These are phyloP conservation scores for Aspergillus indologenus DNA, from an alignment of 495 filamentous ascomycete species.

Conservation along the genomic window DNA sequence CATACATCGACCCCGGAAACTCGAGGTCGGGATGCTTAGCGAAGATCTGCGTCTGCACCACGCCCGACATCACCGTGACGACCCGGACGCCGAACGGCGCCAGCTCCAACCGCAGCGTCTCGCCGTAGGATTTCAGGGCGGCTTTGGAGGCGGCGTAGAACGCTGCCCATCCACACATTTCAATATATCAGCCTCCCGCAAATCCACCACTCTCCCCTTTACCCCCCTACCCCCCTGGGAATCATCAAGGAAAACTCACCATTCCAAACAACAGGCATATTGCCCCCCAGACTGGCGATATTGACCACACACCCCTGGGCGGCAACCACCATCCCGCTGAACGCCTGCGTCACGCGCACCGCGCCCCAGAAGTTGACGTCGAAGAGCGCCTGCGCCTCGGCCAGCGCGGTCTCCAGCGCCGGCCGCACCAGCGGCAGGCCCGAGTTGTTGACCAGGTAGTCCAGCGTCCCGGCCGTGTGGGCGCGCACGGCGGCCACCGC, in stretches of 20 bases:
- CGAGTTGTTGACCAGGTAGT: constrained; percentile 67
- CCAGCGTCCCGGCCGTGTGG: constrained; percentile 56
- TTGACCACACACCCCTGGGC: constrained; percentile 56
- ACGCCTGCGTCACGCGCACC: constrained; percentile 53
- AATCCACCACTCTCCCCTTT: no score
- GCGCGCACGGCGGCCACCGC: constrained; percentile 48
- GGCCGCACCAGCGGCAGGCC: constrained; percentile 53
- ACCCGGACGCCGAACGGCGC: constrained; percentile 33
- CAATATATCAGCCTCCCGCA: no score
- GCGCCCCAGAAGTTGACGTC: constrained; percentile 63
- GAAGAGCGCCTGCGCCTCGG: constrained; percentile 52
- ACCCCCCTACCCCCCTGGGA: no score
- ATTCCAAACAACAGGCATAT: constrained; percentile 7
- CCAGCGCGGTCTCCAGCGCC: constrained; percentile 48
- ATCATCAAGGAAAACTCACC: not conserved
- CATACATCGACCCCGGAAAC: not conserved
- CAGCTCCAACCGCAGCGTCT: constrained; percentile 34
- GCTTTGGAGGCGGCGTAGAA: constrained; percentile 54
- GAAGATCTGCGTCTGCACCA: constrained; percentile 3
- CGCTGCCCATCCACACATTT: constrained; percentile 30
- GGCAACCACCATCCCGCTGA: constrained; percentile 49
- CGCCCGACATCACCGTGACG: constrained; percentile 37
- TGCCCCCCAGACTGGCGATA: constrained; percentile 44
- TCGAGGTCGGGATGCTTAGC: not conserved
- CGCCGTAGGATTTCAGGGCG: constrained; percentile 47